Evolutionary conservation across 352 stramenopile species (phyloP), one percentile per base, ranked within the genome.

Genomic region (Globisporangium recalcitrans): DNA sequence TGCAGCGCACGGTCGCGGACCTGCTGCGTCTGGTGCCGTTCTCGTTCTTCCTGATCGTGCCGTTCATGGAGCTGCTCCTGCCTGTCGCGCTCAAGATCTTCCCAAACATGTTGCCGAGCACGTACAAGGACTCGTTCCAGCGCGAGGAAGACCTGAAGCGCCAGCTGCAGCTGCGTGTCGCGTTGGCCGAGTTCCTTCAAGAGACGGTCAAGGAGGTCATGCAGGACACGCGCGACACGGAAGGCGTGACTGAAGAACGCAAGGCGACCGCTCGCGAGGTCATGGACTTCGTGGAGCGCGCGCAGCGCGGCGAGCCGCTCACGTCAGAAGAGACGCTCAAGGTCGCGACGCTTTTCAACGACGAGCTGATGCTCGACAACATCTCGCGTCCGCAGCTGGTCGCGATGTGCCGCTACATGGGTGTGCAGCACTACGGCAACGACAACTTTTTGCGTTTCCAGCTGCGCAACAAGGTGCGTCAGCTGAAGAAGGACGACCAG

Each of bases 71-170:
- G 74, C 83, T 99, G 69, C 75, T 98, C 49, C 75, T 99, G 31
- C 97, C 97, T 0, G 92, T 99, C 71, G 96, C 96, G 21, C 81
- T 99, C 24, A 98, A 98, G 69, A 71, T 99, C 36, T 99, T 99
- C 82, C 97, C 97, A 3, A 99, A 99, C 82, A 99, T 99, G 96
- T 77, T 99, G 22, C 97, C 97, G 22, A 98, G 88, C 65, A 99
- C 96, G 31, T 99, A 98, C 78, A 93, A 97, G 76, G 80, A 95
- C 66, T 90, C 93, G 92, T 94, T 97, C 93, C 90, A 97, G 80
- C 71, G 84, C 87, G 74, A 99, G 93, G 97, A 99, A 80, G 97
- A 97, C 62, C 97, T 99, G 94, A 99, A 99, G 78, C 85, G 95
- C 56, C 91, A 99, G 79, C 72, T 99, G 44, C 87, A 98, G 72